Percentiles rank a stretch among this genome's conserved stretches.
These are phyloP conservation scores for Parasarocladium wereldwijsianum DNA, from an alignment of 2,329 filamentous ascomycete genomes.

Conservation along the genomic window DNA sequence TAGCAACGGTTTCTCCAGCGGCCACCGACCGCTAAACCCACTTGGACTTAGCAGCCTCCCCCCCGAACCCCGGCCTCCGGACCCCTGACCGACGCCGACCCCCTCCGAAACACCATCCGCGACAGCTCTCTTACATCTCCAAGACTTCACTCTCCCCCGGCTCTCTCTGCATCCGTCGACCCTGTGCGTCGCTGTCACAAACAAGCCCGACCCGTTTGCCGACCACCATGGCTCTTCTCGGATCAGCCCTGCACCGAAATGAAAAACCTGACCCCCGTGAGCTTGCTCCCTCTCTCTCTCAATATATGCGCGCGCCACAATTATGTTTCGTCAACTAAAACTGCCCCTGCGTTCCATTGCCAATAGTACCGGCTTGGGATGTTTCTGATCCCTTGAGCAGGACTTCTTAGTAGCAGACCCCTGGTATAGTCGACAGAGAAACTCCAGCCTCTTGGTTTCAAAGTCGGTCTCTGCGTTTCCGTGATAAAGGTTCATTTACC, in stretches of 20 bases:
- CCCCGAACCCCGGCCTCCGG: not conserved
- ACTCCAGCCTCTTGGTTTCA: not conserved
- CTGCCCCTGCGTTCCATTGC: not conserved
- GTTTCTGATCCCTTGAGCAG: no score
- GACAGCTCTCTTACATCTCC: slow-evolving; percentile 20
- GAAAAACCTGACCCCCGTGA: not conserved
- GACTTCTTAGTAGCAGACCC: no score
- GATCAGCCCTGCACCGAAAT: slow-evolving; percentile 3
- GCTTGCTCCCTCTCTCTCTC: no score
- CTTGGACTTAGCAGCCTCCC: no score
- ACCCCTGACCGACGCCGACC: slow-evolving; percentile 6
- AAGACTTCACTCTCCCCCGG: slow-evolving; percentile 8
- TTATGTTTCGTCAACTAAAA: slow-evolving; percentile 2
- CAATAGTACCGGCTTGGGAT: not conserved
- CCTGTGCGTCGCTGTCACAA: not conserved
- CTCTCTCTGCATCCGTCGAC: slow-evolving; percentile 6
- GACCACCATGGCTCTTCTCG: not conserved
- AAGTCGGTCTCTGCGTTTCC: not conserved
- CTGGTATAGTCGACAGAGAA: no score
- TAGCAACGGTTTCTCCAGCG: no score
- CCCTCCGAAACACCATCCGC: slow-evolving; percentile 16
- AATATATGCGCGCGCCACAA: no score
- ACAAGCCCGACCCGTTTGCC: not conserved
- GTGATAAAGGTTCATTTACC: not conserved
- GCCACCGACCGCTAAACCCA: no score